A percentile compares a stretch with the other conserved stretches of the same genome.
These are phyloP conservation scores for Alternaria hordeiaustralica DNA, from an alignment of 2,329 filamentous ascomycete species.

Conservation along the genomic window DNA sequence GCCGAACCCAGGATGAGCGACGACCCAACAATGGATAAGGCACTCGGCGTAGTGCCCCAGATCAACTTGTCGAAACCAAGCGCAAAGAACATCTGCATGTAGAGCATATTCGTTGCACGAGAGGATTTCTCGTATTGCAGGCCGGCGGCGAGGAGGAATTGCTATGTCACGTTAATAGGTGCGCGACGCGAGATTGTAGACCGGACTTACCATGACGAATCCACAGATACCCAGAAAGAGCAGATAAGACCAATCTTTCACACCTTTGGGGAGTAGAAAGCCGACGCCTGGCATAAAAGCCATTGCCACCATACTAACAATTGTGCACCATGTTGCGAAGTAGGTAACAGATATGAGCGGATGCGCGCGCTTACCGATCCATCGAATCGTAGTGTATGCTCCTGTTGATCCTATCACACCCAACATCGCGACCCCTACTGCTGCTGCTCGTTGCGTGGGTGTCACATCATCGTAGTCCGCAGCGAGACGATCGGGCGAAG, in stretches of 20 bases:
- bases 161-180: constrained; percentile 48
- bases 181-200: neutral
- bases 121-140: constrained; percentile 72
- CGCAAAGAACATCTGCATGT: constrained; percentile 74
- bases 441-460: constrained; percentile 70
- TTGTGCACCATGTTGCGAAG: constrained; percentile 73
- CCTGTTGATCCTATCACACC: constrained; percentile 78
- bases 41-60: constrained; percentile 65
- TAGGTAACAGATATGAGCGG: constrained; percentile 87
- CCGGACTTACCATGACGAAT: constrained; percentile 67
- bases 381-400: constrained; percentile 77
- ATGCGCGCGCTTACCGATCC: constrained; percentile 81
- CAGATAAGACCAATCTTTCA: constrained; percentile 71
- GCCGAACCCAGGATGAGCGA: constrained; percentile 70
- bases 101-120: constrained; percentile 70
- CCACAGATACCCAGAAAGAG: constrained; percentile 74
- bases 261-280: constrained; percentile 62
- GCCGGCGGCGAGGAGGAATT: constrained; percentile 82
- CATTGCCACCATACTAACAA: constrained; percentile 70
- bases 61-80: constrained; percentile 68
- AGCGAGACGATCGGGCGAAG: constrained; percentile 30
- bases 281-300: constrained; percentile 61
- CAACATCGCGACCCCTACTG: constrained; percentile 73
- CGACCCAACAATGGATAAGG: constrained; percentile 66
- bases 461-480: constrained; percentile 57